Base-by-base conservation (phyloP, 768 basidiomycete species). In the Tulasnella sp. region DNA sequence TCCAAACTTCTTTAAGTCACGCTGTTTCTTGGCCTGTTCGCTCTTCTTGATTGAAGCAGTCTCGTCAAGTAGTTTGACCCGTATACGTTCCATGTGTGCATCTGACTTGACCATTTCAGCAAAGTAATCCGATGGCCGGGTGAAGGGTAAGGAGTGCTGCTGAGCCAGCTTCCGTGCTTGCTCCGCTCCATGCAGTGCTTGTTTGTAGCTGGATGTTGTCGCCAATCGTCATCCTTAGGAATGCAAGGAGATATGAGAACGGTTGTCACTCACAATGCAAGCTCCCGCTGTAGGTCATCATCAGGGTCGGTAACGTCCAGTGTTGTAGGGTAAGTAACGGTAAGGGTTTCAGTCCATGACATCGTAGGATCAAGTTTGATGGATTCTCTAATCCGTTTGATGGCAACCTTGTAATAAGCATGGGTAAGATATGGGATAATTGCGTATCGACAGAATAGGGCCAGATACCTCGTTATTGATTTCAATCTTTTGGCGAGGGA, bases 71-170 rank as follows among this genome's bases (percentile, higher is more conserved):
- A 98, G 66, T 15, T 83, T 78, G 56, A 89, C 82, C 48, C 95
- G 83, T 58, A 98, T 86, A 53, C 90, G 79, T 64, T 95, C 90
- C 95, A 99, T 99, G 67, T 99, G 95, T 5, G 84, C 71, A 60
- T 99, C 95, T 28, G 81, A 82, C 66, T 98, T 96, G 58, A 96
- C 83, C 93, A 98, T 98, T 68, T 98, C 93, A 20, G 93, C 93
- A 57, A 93, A 98, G 65, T 91, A 98, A 66, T 96, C 93, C 0
- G 77, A 59, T 0, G 95, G 95, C 12, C 93, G 83, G 8, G 86
- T 83, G 67, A 95, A 98, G 0, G 91, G 80, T 53, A 90, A 70
- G 35, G 44, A 46, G 63, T 81, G 74, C 59, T 85, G 81, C 10
- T 73, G 67, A n/a, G 87, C 87, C n/a, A 90, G 76, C 2, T 72